A percentile compares a stretch with the other conserved stretches of the same genome.
phyloP scores from a whole-genome alignment of 495 filamentous ascomycete genomes.

The Aspergillus indologenus region DNA sequence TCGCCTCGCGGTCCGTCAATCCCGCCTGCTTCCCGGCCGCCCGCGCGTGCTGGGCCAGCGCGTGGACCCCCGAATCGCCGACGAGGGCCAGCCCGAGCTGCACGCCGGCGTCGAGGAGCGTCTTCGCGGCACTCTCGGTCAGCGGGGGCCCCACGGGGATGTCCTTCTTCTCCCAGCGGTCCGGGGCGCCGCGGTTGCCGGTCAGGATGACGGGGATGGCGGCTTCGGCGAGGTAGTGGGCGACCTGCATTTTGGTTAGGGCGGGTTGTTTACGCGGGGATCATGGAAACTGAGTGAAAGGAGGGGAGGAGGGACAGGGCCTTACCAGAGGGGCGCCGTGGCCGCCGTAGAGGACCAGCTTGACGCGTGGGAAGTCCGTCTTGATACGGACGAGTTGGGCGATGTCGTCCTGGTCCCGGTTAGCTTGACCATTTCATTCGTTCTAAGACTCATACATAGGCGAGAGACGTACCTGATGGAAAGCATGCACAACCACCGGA shows the following conservation, averaged over 20 bases:
- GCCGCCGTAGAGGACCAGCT: conserved; percentile 45
- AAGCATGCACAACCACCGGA: background rate
- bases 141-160: conserved; percentile 50
- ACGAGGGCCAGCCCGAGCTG: conserved; percentile 1
- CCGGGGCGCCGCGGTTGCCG: conserved; percentile 40
- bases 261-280: no score
- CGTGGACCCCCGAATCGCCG: conserved; percentile 28
- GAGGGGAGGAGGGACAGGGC: background rate
- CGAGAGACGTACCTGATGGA: background rate
- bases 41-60: conserved; percentile 28
- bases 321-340: conserved; percentile 45
- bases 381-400: conserved; percentile 32
- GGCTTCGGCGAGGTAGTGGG: conserved; percentile 43
- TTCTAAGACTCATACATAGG: no score
- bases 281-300: no score
- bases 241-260: conserved; percentile 14
- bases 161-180: conserved; percentile 45
- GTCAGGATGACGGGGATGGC: conserved; percentile 48
- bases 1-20: background rate
- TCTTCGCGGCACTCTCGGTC: conserved; percentile 14
- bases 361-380: conserved; percentile 27
- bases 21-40: conserved; percentile 16
- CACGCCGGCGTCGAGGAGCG: conserved; percentile 2
- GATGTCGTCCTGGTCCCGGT: conserved; percentile 31
- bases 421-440: no score